phyloP scores from a whole-genome alignment of 148 eudicot genomes.

The Dysphania ambrosioides region DNA sequence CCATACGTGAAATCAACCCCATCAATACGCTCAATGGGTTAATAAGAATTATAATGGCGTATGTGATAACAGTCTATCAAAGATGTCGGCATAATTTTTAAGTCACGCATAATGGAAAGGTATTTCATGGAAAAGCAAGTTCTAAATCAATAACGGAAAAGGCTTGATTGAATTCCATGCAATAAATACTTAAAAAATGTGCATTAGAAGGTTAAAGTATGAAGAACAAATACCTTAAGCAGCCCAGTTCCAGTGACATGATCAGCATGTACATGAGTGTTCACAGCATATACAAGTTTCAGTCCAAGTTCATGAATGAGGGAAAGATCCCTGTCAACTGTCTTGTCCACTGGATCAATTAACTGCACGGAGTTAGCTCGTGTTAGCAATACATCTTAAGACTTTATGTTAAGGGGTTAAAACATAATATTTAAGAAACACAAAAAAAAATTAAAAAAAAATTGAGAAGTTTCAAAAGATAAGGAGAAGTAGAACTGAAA shows the following conservation, averaged over 20 bases:
- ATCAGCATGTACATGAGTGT: conserved; percentile 98
- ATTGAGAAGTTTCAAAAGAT: background rate
- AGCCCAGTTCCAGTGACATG: conserved; percentile 93
- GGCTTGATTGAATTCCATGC: background rate
- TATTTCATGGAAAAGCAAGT: background rate
- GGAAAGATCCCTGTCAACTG: conserved; percentile 78
- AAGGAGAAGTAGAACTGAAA: background rate
- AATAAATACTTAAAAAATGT: background rate
- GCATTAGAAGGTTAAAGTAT: conserved; percentile 11
- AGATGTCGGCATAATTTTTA: too few relatives aligned
- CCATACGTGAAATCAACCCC: background rate
- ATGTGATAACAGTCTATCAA: background rate
- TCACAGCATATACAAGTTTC: conserved; percentile 87
- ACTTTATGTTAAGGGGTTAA: background rate
- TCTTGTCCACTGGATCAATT: conserved; percentile 92
- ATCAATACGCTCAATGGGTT: background rate
- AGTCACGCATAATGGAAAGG: background rate
- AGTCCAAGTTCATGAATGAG: conserved; percentile 79
- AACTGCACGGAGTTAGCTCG: conserved; percentile 45
- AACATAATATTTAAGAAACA: background rate
- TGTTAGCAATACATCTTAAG: conserved; percentile 10
- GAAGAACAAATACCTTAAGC: conserved; percentile 58
- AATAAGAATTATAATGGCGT: background rate
- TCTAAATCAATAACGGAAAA: background rate
- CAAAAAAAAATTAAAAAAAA: background rate